These are phyloP conservation scores for Mucor saturninus DNA, from an alignment of 371 early-diverging fungal genomes.

Conservation along the genomic window DNA sequence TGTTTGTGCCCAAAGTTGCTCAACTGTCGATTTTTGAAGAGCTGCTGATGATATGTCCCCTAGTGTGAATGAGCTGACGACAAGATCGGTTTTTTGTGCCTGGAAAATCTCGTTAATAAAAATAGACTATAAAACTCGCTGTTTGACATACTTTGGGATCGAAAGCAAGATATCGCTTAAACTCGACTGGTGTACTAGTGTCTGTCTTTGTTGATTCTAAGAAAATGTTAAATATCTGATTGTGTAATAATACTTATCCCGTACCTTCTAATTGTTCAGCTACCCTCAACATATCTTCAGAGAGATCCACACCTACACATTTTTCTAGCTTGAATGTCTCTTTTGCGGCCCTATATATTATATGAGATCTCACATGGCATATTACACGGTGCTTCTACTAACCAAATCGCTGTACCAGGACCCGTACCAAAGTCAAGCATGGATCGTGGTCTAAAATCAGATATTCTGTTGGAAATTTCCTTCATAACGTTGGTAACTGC, in stretches of 20 bases:
- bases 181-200: constrained; percentile 41
- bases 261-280: constrained; percentile 60
- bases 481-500: constrained; percentile 69
- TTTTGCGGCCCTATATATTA: constrained; percentile 66
- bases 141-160: constrained; percentile 43
- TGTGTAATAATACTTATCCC: background rate
- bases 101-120: background rate
- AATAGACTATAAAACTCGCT: background rate
- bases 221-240: background rate
- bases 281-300: constrained; percentile 77
- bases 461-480: constrained; percentile 65
- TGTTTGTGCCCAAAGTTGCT: constrained; percentile 81
- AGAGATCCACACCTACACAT: constrained; percentile 79
- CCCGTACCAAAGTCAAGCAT: constrained; percentile 89
- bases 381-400: constrained; percentile 1
- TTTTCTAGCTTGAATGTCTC: constrained; percentile 60
- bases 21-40: constrained; percentile 67
- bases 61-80: constrained; percentile 76
- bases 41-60: constrained; percentile 74
- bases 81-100: constrained; percentile 67
- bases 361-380: background rate
- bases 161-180: constrained; percentile 68
- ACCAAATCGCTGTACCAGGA: constrained; percentile 87
- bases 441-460: constrained; percentile 64
- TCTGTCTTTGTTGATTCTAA: constrained; percentile 19